Evolutionary conservation across 768 basidiomycete genomes (phyloP).

Genomic region (Boletus tylopilopsis): DNA sequence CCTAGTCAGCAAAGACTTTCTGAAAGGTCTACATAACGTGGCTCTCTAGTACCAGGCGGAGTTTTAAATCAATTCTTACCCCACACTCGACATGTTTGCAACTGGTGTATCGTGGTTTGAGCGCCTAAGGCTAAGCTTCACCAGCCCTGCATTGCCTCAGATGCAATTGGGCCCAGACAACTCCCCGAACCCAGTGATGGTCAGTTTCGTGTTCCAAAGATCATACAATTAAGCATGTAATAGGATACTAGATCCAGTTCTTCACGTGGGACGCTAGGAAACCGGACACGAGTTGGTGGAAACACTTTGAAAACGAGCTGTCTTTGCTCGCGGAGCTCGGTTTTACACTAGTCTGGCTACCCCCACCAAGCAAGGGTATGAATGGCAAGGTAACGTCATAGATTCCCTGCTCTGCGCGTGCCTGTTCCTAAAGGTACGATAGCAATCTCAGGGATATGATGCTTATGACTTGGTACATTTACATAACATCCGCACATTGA

Average conservation of each 20-base stretch:
- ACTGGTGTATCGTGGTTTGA: conserved; percentile 21
- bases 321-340: conserved; percentile 63
- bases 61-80: conserved; percentile 15
- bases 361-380: conserved; percentile 80
- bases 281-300: conserved; percentile 73
- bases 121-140: conserved; percentile 17
- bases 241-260: conserved; percentile 59
- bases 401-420: neutral
- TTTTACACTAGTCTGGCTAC: conserved; percentile 80
- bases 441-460: conserved; percentile 79
- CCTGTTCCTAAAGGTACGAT: conserved; percentile 5
- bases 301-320: conserved; percentile 62
- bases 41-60: conserved; percentile 23
- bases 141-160: conserved; percentile 43
- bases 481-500: neutral
- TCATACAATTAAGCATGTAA: neutral
- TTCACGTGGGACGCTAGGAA: conserved; percentile 76
- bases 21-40: too few relatives aligned
- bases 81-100: conserved; percentile 9
- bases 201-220: conserved; percentile 28
- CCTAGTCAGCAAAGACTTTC: too few relatives aligned
- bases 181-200: conserved; percentile 64
- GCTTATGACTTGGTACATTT: conserved; percentile 76
- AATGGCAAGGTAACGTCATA: conserved; percentile 43
- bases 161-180: conserved; percentile 61